phyloP scores from a whole-genome alignment of 306 rosid species.

The Canavalia ensiformis region DNA sequence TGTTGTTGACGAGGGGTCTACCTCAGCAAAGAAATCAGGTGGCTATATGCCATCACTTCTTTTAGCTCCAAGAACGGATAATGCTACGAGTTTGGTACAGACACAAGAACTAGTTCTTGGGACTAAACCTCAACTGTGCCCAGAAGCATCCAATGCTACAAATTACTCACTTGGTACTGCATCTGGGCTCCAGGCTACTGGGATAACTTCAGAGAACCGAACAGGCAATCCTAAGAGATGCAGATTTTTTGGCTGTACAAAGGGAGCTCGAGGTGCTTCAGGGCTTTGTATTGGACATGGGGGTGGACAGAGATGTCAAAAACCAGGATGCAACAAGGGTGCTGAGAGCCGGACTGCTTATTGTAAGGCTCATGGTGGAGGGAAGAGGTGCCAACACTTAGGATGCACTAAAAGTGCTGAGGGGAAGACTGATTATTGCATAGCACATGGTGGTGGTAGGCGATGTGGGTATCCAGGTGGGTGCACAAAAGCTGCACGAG shows the following conservation, averaged over 20 bases:
- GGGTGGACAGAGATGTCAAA: conserved; percentile 98
- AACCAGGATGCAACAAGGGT: conserved; percentile 97
- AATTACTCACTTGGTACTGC: conserved; percentile 63
- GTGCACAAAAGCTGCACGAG: conserved; percentile 93
- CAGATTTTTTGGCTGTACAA: conserved; percentile 73
- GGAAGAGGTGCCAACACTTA: conserved; percentile 85
- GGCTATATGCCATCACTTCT: conserved; percentile 96
- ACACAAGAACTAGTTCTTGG: conserved; percentile 58
- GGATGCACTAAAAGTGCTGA: conserved; percentile 99
- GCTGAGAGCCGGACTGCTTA: conserved; percentile 97
- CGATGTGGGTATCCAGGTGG: conserved; percentile 82
- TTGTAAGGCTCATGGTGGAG: conserved; percentile 99
- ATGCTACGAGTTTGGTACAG: conserved; percentile 52
- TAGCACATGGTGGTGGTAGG: conserved; percentile 95
- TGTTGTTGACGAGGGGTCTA: conserved; percentile 90
- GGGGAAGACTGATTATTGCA: conserved; percentile 97
- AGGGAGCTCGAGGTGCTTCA: conserved; percentile 96
- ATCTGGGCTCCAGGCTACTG: conserved; percentile 63
- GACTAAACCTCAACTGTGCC: conserved; percentile 52
- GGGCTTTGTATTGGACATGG: conserved; percentile 99
- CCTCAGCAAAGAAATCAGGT: conserved; percentile 91
- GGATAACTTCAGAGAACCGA: conserved; percentile 61
- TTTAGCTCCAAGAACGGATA: conserved; percentile 79
- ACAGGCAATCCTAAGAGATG: conserved; percentile 74
- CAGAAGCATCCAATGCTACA: conserved; percentile 60